These are phyloP conservation scores for Gyrodon lividus DNA, from an alignment of 768 basidiomycete species.

Conservation along the genomic window DNA sequence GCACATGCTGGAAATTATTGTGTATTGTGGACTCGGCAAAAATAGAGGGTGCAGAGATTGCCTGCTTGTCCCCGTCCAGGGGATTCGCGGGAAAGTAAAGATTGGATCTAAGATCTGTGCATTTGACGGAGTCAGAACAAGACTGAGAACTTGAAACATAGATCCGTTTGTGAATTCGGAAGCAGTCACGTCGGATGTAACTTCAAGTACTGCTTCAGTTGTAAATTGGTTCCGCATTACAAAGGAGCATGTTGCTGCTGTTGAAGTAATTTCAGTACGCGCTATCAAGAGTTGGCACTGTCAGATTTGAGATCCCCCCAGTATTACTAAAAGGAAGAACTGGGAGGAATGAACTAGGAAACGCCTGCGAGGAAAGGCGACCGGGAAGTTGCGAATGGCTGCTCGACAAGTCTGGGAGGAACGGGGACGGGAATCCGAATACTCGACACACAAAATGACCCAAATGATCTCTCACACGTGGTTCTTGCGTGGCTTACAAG, in stretches of 20 bases:
- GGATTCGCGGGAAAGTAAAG: conserved; percentile 35
- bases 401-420: conserved; percentile 4
- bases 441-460: conserved; percentile 17
- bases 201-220: too few relatives aligned
- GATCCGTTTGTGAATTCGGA: conserved; percentile 28
- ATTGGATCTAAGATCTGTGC: conserved; percentile 32
- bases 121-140: conserved; percentile 27
- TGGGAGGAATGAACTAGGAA: conserved; percentile 8
- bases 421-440: conserved; percentile 13
- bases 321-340: conserved; percentile 17
- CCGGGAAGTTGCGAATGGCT: conserved; percentile 20
- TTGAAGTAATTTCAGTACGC: too few relatives aligned
- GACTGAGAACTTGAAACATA: conserved; percentile 32
- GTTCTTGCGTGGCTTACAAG: conserved; percentile 21
- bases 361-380: neutral
- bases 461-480: conserved; percentile 28
- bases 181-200: conserved; percentile 20
- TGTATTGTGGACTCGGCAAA: conserved; percentile 25
- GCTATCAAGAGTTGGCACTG: too few relatives aligned
- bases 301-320: conserved; percentile 8
- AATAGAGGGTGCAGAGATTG: conserved; percentile 34
- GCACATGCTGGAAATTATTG: conserved; percentile 27
- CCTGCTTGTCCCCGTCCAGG: conserved; percentile 29
- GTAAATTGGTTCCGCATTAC: too few relatives aligned
- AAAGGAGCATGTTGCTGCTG: too few relatives aligned